Evolutionary conservation across 2,329 filamentous ascomycete genomes (phyloP), one percentile per base, ranked within the genome.

Genomic region (Leptographium radiaticola): DNA sequence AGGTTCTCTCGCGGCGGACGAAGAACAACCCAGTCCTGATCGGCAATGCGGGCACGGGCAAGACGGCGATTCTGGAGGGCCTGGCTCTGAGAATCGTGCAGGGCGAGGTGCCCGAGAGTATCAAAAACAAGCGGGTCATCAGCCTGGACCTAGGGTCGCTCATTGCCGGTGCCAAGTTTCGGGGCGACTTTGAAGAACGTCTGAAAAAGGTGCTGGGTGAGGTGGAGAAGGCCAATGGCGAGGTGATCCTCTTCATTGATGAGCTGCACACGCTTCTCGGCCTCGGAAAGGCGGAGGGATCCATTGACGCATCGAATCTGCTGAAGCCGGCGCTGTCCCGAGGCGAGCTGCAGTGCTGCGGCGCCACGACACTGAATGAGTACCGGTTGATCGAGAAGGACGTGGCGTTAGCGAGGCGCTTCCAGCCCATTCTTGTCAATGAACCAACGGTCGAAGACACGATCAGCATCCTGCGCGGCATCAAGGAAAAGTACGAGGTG

Each of bases 1-100:
- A 97, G 64, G 86, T 98, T 12, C 71, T 98, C 1, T 96, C 90
- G 16, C 77, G 93, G 58, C 77, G 93, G 57, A 97, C 93, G 9
- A 97, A 97, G 69, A 97, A 96, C 63, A 95, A 95, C 60, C 91
- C 91, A 0, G 90, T 96, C 0, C 72, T 96, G n/a, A 95, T 96
- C 55, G 91, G 91, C 57, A 84, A 83, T 48, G 88, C 89, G 10
- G 91, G 90, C 60, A 95, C 89, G 0, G 91, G 91, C 57, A 97
- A 97, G 71, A 97, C 91, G 7, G 90, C 91, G 1, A 87, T 96
- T 51, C 72, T 96, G 4, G 91, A 97, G 70, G 91, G 91, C 2
- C 73, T 97, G 42, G 90, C 91, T 11, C 80, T 93, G 64, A 79
- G 93, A 42, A 97, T 98, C 59, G 86, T 96, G 2, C 79, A 84